phyloP scores from a whole-genome alignment of 768 basidiomycete genomes.

The Suillus cothurnatus region DNA sequence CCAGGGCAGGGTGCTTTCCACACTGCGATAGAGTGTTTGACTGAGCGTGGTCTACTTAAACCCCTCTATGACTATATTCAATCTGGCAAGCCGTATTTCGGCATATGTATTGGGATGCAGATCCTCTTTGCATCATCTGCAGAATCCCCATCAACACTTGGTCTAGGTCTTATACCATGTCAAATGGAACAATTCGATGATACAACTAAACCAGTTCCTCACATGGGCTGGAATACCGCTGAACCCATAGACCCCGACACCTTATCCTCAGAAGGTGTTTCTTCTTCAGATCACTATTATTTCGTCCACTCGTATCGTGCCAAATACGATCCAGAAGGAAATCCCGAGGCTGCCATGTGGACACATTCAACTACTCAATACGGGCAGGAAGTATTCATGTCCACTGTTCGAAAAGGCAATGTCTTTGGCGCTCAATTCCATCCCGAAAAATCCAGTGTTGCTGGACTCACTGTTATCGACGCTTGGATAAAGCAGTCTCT shows the following conservation, averaged over 20 bases:
- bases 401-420: conserved; percentile 79
- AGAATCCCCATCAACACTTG: conserved; percentile 68
- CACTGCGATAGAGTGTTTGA: conserved; percentile 79
- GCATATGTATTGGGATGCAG: conserved; percentile 99
- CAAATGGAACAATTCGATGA: conserved; percentile 75
- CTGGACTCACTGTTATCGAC: conserved; percentile 79
- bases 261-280: conserved; percentile 47
- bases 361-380: conserved; percentile 89
- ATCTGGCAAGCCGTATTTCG: conserved; percentile 92
- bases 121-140: conserved; percentile 86
- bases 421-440: conserved; percentile 96
- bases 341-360: conserved; percentile 69
- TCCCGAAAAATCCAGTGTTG: conserved; percentile 93
- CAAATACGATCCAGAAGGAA: conserved; percentile 60
- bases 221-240: conserved; percentile 96
- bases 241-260: conserved; percentile 53
- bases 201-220: conserved; percentile 85
- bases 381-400: conserved; percentile 90
- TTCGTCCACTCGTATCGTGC: conserved; percentile 97
- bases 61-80: conserved; percentile 81
- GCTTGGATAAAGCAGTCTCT: conserved; percentile 73
- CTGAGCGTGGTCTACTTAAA: conserved; percentile 70
- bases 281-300: conserved; percentile 77
- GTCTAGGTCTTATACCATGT: conserved; percentile 85
- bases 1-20: conserved; percentile 96